Percentiles rank a stretch among this genome's conserved stretches.
These are phyloP conservation scores for Backusella morwellensis DNA, from an alignment of 192 early-diverging fungal species.

Conservation along the genomic window DNA sequence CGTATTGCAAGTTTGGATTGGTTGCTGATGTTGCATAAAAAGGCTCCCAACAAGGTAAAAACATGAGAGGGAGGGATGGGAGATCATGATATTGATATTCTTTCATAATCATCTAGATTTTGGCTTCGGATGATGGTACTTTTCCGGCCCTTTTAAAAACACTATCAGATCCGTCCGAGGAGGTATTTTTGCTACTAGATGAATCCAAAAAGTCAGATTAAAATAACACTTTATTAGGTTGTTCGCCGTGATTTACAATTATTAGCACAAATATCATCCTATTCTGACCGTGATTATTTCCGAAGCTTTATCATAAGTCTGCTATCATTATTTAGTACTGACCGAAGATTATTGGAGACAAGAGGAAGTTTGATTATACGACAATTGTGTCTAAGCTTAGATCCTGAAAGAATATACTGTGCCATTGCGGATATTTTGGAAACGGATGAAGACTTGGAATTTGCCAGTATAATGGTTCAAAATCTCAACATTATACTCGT, in stretches of 20 bases:
- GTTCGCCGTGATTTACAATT: slow-evolving; percentile 90
- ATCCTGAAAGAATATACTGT: slow-evolving; percentile 90
- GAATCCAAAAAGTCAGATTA: not conserved
- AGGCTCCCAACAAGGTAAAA: slow-evolving; percentile 74
- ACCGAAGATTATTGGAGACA: slow-evolving; percentile 84
- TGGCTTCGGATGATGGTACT: slow-evolving; percentile 85
- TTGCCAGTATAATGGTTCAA: slow-evolving; percentile 96
- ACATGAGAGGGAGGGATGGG: not conserved
- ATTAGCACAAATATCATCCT: slow-evolving; percentile 90
- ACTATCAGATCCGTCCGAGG: slow-evolving; percentile 91
- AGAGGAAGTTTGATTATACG: slow-evolving; percentile 91
- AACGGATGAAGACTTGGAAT: slow-evolving; percentile 87
- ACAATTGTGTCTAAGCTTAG: slow-evolving; percentile 85
- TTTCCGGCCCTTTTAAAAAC: slow-evolving; percentile 88
- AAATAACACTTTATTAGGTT: slow-evolving; percentile 48
- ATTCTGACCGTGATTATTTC: slow-evolving; percentile 87
- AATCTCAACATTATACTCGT: slow-evolving; percentile 96
- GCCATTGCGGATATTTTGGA: slow-evolving; percentile 87
- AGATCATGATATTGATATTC: not conserved
- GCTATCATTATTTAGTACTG: slow-evolving; percentile 85
- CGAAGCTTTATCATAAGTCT: slow-evolving; percentile 87
- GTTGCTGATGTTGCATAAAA: slow-evolving; percentile 95
- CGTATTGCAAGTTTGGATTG: slow-evolving; percentile 91
- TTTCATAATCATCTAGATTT: slow-evolving; percentile 48
- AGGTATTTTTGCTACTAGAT: slow-evolving; percentile 46